Evolutionary conservation across 768 basidiomycete genomes (phyloP), one percentile per base, ranked within the genome.

Genomic region (Pleurotus ostreatus): DNA sequence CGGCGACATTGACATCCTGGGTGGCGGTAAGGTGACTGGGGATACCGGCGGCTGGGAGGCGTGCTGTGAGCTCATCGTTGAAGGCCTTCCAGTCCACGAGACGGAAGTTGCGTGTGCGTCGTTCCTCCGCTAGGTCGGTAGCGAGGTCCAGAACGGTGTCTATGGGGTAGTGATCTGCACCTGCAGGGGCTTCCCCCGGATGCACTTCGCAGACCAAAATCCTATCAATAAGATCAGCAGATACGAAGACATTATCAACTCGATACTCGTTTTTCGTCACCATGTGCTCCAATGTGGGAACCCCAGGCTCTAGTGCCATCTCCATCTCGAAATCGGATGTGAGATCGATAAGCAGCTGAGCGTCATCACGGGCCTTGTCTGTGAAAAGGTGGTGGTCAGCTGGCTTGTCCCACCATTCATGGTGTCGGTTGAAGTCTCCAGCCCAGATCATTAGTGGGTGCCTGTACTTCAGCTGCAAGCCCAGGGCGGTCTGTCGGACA

Each of bases 221-320:
- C 3, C 9, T 16, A 0, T 67, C 59, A 0, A 55, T 23, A 0
- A 70, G 45, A 0, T 54, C 37, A 0, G 46, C 39, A 2, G 70
- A 58, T 25, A 61, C 58, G 57, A 74, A 81, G 0, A 81, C 71
- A 52, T n/a, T n/a, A n/a, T n/a, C n/a, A n/a, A 81, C 80, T 8
- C 72, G 48, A 4, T 73, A 72, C 47, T 62, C 66, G 54, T 74
- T 76, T 12, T 71, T 68, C 0, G 74, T 66, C 1, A 25, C 46
- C 0, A 38, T 46, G 0, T 70, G 62, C 20, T 70, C 41, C 0
- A 82, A 65, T 0, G 74, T 82, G 0, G 76, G 75, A 0, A 65
- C 62, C 0, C 63, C 63, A 7, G 62, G 54, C 0, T 71, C 73
- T 0, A 82, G 69, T 0, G 65, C 55, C 73, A 75, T 73, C 0